Evolutionary conservation across 371 early-diverging fungal genomes (phyloP).

Genomic region (Rhizopus microsporus): DNA sequence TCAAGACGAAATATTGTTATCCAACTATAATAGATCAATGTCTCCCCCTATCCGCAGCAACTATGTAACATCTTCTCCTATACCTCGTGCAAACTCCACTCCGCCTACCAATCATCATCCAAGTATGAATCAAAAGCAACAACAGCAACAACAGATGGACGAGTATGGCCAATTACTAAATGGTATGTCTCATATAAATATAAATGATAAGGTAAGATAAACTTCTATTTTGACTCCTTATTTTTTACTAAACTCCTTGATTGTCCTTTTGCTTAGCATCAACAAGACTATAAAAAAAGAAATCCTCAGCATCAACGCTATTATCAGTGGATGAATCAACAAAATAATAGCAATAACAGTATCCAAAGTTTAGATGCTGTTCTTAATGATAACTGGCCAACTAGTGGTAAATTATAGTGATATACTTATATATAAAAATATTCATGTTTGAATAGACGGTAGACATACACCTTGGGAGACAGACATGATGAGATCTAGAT

Average conservation of each 20-base stretch:
- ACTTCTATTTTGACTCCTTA: background rate
- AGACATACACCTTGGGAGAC: background rate
- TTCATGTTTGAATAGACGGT: background rate
- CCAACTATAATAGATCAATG: slow-evolving; percentile 18
- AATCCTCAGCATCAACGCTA: slow-evolving; percentile 27
- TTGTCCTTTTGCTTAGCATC: background rate
- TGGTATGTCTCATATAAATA: slow-evolving; percentile 16
- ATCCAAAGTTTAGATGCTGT: slow-evolving; percentile 35
- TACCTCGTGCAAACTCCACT: slow-evolving; percentile 46
- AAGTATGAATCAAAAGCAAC: slow-evolving; percentile 11
- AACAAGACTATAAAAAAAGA: slow-evolving; percentile 11
- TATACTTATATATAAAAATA: background rate
- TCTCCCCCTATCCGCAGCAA: slow-evolving; percentile 35
- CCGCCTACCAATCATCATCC: slow-evolving; percentile 36
- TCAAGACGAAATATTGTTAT: background rate
- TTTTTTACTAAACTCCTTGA: background rate
- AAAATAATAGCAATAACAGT: slow-evolving; percentile 18
- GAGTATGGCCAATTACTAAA: slow-evolving; percentile 28
- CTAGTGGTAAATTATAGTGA: slow-evolving; percentile 14
- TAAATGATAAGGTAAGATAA: slow-evolving; percentile 23
- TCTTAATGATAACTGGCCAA: slow-evolving; percentile 26
- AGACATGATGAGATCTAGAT: background rate
- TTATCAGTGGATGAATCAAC: slow-evolving; percentile 32
- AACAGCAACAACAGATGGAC: slow-evolving; percentile 23
- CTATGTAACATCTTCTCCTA: slow-evolving; percentile 33